Base-by-base conservation (phyloP, 768 basidiomycete species). In the Tephrocybe sp. region DNA sequence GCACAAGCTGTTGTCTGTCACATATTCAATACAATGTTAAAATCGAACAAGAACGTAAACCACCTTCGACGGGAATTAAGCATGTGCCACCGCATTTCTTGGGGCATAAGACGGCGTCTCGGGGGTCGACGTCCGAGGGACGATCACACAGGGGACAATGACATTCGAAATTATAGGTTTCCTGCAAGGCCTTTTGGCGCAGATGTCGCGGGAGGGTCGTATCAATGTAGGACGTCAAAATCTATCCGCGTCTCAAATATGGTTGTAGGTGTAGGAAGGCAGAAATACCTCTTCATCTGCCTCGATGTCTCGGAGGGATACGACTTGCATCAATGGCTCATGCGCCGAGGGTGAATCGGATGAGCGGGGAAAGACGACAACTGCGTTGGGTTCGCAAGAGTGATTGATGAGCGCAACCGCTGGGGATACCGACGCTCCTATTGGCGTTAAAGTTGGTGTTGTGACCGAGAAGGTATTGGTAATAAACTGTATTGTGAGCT, bases 401-500 rank as follows among this genome's bases (percentile, higher is more conserved):
- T 98, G 94, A 62, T 97, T 97, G 50, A 89, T 79, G 10, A 97
- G 73, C 0, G 94, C 94, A 3, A 86, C 70, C 0, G 80, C 61
- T 0, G 95, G 94, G 0, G 90, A 89, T 12, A 95, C 78, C n/a
- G 87, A 83, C 2, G 86, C 85, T 5, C 96, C 96, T 30, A 98
- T 74, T 0, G 94, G 88, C 2, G 82, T 79, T 14, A 98, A 73
- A 3, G 88, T 78, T 0, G 89, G 84, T 0, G 86, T 80, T 1
- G 93, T 86, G 9, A 97, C 70, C 0, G 94, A 88, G 62, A 98
- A 90, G 0, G 96, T 87, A 65, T 99, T 99, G 6, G 91, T 90
- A 9, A 84, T 81, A 64, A 98, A 94, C 94, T 98, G 56, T 18
- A 23, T 5, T 26, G 42, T 44, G 14, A 59, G 61, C 32, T 33